Evolutionary conservation across 1,284 basidiomycete genomes (phyloP), one percentile per base, ranked within the genome.

Genomic region (Macrocystidia cucumis): DNA sequence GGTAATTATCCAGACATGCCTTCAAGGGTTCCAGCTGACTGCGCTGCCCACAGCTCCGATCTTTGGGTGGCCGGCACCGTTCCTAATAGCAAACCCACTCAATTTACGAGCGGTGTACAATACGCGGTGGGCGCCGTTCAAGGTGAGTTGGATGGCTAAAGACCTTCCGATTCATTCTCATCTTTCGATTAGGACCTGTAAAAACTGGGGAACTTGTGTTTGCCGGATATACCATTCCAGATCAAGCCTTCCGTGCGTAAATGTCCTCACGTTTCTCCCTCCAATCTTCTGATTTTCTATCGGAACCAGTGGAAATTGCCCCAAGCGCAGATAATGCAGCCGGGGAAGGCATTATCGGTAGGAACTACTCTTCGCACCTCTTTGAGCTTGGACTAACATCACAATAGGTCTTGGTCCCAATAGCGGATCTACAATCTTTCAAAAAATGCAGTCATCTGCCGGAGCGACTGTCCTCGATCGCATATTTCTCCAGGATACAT

Each of bases 371-470:
- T 5, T 54, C 69, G 19, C 56, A 81, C 44, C 76, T 81, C 48
- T 54, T 67, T 32, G 32, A 64, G 3, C 69, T 80, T 51, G 76
- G 82, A 1, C 83, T 45, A 67, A 76, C 40, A 83, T 83, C 28
- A 72, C 87, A 18, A 60, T 87, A 22, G 83, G 83, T 8, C 68
- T 87, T 9, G 84, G 83, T 18, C 82, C 82, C 12, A 84, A 83
- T 57, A 62, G 72, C 17, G 81, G 78, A 37, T 83, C 79, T 29
- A 60, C 70, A 25, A 74, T 87, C 41, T 66, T 64, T 33, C 64
- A 75, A 44, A 73, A 77, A 40, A 46, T 85, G 32, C 62, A 61
- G 37, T 41, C 55, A 25, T 46, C 57, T 32, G 51, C 63, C 5
- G 82, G 69, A 21, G 68, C 79, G 55, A 72, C 64, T 7, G 55